Evolutionary conservation across 306 rosid genomes (phyloP).

Genomic region (Pachyrhizus erosus): DNA sequence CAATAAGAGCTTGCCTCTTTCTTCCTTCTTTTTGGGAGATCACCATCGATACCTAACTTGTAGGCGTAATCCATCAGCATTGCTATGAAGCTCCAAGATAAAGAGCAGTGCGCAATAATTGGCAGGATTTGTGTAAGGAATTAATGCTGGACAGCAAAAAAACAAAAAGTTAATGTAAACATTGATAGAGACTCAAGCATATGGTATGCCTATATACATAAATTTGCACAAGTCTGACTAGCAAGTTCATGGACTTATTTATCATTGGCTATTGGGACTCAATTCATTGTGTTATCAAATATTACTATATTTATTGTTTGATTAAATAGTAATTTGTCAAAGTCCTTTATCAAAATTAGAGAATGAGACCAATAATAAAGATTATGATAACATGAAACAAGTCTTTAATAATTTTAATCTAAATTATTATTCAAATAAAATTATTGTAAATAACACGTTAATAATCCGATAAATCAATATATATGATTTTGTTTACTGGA

Average conservation of each 20-base stretch:
- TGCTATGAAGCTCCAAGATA: background rate
- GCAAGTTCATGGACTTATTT: background rate
- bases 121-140: slow-evolving; percentile 1
- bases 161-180: background rate
- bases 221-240: background rate
- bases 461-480: no score
- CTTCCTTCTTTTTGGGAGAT: background rate
- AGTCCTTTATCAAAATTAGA: no score
- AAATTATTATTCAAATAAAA: no score
- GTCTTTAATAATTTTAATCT: no score
- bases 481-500: no score
- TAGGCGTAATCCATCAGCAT: background rate
- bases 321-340: no score
- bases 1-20: background rate
- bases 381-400: no score
- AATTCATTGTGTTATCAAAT: no score
- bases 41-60: background rate
- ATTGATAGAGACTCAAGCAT: background rate
- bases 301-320: no score
- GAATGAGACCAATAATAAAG: no score
- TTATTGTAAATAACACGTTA: no score
- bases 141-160: background rate
- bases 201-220: background rate
- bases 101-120: background rate
- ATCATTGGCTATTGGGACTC: no score